A percentile compares a stretch with the other conserved stretches of the same genome.
phyloP scores from a whole-genome alignment of 2,329 filamentous ascomycete species.

The Polychaeton citri region DNA sequence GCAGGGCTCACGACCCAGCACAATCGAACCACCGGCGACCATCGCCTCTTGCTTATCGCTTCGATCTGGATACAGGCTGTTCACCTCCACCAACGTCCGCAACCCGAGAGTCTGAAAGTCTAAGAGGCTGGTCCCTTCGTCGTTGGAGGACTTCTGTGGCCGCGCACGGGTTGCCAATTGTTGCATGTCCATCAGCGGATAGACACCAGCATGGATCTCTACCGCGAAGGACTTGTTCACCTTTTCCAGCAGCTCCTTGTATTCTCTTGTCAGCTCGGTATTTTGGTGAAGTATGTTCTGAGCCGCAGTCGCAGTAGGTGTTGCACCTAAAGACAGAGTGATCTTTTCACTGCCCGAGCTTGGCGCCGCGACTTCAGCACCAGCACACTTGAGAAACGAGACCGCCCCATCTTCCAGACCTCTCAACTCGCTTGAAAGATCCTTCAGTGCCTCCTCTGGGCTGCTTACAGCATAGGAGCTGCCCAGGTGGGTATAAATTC shows the following conservation, averaged over 20 bases:
- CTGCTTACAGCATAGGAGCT: constrained; percentile 50
- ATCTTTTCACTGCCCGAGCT: constrained; percentile 17
- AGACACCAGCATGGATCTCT: constrained; percentile 66
- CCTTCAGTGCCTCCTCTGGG: constrained; percentile 44
- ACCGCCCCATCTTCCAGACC: constrained; percentile 36
- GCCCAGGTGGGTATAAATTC: constrained; percentile 62
- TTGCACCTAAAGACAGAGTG: constrained; percentile 60
- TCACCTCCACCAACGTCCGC: constrained; percentile 58
- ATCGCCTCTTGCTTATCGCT: constrained; percentile 48
- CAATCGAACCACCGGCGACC: constrained; percentile 54
- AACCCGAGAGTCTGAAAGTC: constrained; percentile 49
- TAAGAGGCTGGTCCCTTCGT: constrained; percentile 14
- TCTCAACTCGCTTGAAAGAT: constrained; percentile 47
- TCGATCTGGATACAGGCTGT: constrained; percentile 51
- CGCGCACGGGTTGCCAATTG: constrained; percentile 60
- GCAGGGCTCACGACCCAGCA: constrained; percentile 60
- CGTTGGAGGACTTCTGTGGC: constrained; percentile 21
- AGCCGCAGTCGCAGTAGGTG: constrained; percentile 56
- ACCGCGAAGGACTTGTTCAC: constrained; percentile 29
- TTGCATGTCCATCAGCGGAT: constrained; percentile 64
- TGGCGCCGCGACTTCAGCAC: constrained; percentile 4
- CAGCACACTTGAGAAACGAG: constrained; percentile 15
- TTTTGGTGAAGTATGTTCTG: constrained; percentile 40
- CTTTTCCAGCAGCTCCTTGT: constrained; percentile 21
- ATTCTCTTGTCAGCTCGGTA: constrained; percentile 22